Evolutionary conservation across 768 basidiomycete genomes (phyloP), one percentile per base, ranked within the genome.

Genomic region (Asterophora parasitica): DNA sequence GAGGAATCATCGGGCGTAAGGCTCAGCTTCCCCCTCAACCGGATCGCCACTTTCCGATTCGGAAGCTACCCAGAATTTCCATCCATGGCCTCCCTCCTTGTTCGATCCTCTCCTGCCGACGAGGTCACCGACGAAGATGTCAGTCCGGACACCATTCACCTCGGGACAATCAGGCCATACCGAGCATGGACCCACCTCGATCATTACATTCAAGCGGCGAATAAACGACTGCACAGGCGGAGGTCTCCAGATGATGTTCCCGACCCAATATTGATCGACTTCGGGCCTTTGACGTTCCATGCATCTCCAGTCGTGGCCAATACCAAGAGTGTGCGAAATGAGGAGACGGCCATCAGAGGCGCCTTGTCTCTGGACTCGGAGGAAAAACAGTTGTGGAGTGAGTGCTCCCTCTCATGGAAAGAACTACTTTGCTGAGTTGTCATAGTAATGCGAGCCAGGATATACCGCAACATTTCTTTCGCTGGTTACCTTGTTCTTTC

Each of bases 401-500:
- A 33, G 49, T 47, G 13, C 20, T 23, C 33, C 33, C 36, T 28
- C 49, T 2, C 39, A 17, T 48, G 47, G 15, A 20, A 42, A 15
- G 15, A 20, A 34, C 19, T 37, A 8, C 26, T 27, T 1, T 16
- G 35, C 4, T 26, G 45, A 20, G 44, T 41, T 3, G 36, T 17
- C 44, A 7, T 44, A 75, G 74, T 73, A 36, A 58, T 57, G 16
- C 61, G 64, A 33, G 70, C 72, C 5, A 65, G 69, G 12, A 52
- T 71, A 10, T 60, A 63, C 42, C 54, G 68, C 34, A 62, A 58
- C 13, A 58, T 74, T 5, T 53, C 61, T 6, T 69, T 66, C 4
- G 53, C 62, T 7, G 78, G 78, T 7, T 70, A 69, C 46, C 65
- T 79, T 39, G 70, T 72, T 16, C 56, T 78, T 12, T 66, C 71